Conservation (phyloP, 352 stramenopile genomes). For the Phytopythium chamaehyphon region DNA sequence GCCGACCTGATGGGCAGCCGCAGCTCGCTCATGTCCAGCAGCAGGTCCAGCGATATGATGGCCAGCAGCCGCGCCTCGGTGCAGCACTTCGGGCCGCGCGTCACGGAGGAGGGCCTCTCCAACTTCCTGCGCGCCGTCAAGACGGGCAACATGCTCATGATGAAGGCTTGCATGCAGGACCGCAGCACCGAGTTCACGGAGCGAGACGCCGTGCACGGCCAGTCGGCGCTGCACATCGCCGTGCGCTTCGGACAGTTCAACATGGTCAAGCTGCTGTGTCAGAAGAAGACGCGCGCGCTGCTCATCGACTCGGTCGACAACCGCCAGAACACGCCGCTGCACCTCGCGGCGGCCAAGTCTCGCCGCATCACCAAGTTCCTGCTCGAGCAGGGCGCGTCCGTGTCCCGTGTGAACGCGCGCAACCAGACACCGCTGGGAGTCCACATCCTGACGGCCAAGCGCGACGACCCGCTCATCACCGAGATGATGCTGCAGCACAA, state of each 20-base stretch:
- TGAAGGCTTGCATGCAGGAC: constrained; percentile 55
- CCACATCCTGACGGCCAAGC: constrained; percentile 72
- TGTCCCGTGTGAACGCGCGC: constrained; percentile 58
- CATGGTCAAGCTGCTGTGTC: constrained; percentile 66
- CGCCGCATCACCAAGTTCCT: constrained; percentile 80
- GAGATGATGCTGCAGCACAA: constrained; percentile 81
- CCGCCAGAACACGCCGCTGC: constrained; percentile 72
- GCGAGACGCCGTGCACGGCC: constrained; percentile 64
- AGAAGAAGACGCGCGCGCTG: constrained; percentile 47
- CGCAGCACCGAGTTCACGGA: constrained; percentile 54
- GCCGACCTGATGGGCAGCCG: constrained; percentile 19
- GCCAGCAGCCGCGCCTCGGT: constrained; percentile 34
- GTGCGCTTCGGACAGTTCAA: constrained; percentile 75
- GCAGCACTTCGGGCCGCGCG: constrained; percentile 40
- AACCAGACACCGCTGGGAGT: constrained; percentile 71
- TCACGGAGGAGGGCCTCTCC: constrained; percentile 53
- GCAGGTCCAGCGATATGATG: constrained; percentile 19
- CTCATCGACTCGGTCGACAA: constrained; percentile 72
- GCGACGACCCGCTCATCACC: constrained; percentile 69
- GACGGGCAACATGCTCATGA: constrained; percentile 53
- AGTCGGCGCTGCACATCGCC: constrained; percentile 77
- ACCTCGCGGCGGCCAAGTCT: constrained; percentile 77
- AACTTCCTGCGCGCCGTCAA: constrained; percentile 63
- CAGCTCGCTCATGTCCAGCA: constrained; percentile 27
- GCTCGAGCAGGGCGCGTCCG: constrained; percentile 63